Evolutionary conservation across 225 moss, liverwort and hornwort genomes (phyloP).

Genomic region (Ulota crispa): DNA sequence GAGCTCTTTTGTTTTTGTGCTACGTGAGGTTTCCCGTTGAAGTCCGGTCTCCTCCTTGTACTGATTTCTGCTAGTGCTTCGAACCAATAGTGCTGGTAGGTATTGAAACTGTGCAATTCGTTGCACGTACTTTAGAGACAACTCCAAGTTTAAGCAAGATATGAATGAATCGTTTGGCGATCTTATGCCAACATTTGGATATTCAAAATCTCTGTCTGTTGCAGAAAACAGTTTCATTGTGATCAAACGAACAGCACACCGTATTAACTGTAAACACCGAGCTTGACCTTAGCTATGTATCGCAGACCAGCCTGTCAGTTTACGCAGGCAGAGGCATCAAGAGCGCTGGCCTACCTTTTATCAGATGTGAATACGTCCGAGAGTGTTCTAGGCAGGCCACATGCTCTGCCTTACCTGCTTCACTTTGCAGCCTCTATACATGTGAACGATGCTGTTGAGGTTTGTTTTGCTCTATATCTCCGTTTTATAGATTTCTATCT

Average conservation of each 20-base stretch:
- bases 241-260: conserved; percentile 1
- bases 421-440: conserved; percentile 86
- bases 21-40: neutral
- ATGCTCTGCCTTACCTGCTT: conserved; percentile 90
- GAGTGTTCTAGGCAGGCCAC: conserved; percentile 88
- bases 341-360: conserved; percentile 87
- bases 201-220: neutral
- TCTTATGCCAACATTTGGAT: conserved; percentile 10
- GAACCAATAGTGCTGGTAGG: neutral
- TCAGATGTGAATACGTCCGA: conserved; percentile 83
- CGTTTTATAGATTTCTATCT: conserved; percentile 7
- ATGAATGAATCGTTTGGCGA: neutral
- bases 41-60: neutral
- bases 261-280: conserved; percentile 10
- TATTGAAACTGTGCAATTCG: neutral
- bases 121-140: neutral
- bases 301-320: conserved; percentile 63
- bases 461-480: conserved; percentile 28
- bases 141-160: neutral
- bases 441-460: conserved; percentile 65
- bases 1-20: conserved; percentile 3
- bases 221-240: conserved; percentile 9
- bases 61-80: neutral
- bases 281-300: conserved; percentile 40
- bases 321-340: conserved; percentile 83